A percentile compares a stretch with the other conserved stretches of the same genome.
phyloP scores from a whole-genome alignment of 345 rosid species.

The Rubroshorea leprosula region DNA sequence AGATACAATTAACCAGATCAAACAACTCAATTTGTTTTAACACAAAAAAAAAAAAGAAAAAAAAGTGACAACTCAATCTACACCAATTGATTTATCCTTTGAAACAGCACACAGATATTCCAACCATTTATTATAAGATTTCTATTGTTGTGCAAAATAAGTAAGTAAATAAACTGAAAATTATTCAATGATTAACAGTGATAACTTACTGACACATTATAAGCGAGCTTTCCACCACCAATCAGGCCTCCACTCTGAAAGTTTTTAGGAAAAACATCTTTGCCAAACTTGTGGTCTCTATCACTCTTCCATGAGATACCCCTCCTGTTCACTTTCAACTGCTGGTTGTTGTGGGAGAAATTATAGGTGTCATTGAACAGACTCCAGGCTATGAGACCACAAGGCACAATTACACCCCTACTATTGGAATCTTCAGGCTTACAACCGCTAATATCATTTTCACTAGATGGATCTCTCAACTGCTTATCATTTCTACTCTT shows the following conservation, averaged over 20 bases:
- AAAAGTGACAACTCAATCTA: too few relatives aligned
- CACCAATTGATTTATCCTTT: too few relatives aligned
- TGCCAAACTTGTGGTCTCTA: slow-evolving; percentile 85
- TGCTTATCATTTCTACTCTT: slow-evolving; percentile 88
- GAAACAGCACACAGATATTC: too few relatives aligned
- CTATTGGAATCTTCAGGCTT: slow-evolving; percentile 54
- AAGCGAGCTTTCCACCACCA: slow-evolving; percentile 51
- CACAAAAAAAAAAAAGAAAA: neutral
- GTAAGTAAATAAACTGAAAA: too few relatives aligned
- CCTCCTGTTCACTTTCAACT: slow-evolving; percentile 55
- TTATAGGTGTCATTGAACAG: slow-evolving; percentile 82
- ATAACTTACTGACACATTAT: slow-evolving; percentile 55
- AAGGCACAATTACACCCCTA: slow-evolving; percentile 62
- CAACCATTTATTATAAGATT: too few relatives aligned
- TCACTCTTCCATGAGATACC: slow-evolving; percentile 96
- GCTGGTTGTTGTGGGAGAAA: slow-evolving; percentile 41
- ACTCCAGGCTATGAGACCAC: slow-evolving; percentile 99
- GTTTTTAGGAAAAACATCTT: slow-evolving; percentile 67
- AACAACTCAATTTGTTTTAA: too few relatives aligned
- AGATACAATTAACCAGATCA: too few relatives aligned
- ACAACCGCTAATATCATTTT: slow-evolving; percentile 39
- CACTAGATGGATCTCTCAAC: slow-evolving; percentile 35
- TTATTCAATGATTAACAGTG: too few relatives aligned
- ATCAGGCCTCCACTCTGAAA: slow-evolving; percentile 61
- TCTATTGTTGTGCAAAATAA: too few relatives aligned